Evolutionary conservation across 805 yeast genomes (phyloP).

Genomic region (Metschnikowia sp.): DNA sequence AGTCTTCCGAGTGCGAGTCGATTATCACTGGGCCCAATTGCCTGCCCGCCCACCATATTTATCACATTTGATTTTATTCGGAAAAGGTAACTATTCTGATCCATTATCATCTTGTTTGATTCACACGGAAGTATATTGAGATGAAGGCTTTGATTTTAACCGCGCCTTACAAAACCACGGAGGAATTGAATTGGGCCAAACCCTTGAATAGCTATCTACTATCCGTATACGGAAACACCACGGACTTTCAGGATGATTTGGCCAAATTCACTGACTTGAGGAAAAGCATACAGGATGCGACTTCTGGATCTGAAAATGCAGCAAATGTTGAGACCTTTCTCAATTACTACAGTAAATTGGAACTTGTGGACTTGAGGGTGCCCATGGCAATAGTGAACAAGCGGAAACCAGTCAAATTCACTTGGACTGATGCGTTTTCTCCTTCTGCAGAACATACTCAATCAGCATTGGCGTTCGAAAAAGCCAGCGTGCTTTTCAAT

Average conservation of each 20-base stretch:
- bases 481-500: slow-evolving; percentile 80
- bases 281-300: slow-evolving; percentile 39
- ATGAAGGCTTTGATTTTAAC: slow-evolving; percentile 21
- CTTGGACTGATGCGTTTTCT: slow-evolving; percentile 77
- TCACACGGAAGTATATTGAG: background rate
- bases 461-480: slow-evolving; percentile 81
- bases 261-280: slow-evolving; percentile 54
- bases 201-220: slow-evolving; percentile 58
- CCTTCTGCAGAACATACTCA: slow-evolving; percentile 53
- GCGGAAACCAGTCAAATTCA: slow-evolving; percentile 51
- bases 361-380: slow-evolving; percentile 70
- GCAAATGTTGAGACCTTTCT: slow-evolving; percentile 54
- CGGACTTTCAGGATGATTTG: slow-evolving; percentile 58
- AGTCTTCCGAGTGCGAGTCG: too few species aligned
- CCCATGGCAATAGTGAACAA: slow-evolving; percentile 56
- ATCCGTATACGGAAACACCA: slow-evolving; percentile 58
- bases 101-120: too few species aligned
- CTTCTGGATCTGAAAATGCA: slow-evolving; percentile 43
- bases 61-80: too few species aligned
- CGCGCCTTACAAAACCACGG: slow-evolving; percentile 42
- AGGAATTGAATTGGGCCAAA: slow-evolving; percentile 60
- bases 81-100: too few species aligned
- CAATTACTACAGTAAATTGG: slow-evolving; percentile 77
- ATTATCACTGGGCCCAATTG: too few species aligned
- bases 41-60: too few species aligned